Conservation (phyloP, 148 eudicot genomes). For the Nepenthes mirabilis region DNA sequence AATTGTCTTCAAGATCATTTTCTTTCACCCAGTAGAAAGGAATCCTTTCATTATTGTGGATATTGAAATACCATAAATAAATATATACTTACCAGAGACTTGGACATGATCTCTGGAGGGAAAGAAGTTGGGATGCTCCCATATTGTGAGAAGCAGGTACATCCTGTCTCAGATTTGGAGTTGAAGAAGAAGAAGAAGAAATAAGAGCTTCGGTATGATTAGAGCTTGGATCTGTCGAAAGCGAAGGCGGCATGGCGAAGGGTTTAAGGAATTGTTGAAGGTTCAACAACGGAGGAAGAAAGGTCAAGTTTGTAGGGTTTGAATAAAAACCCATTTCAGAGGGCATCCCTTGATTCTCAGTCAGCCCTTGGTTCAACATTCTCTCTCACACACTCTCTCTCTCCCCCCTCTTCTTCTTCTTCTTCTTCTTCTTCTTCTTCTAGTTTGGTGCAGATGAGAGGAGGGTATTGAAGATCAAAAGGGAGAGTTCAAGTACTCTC, state of each 20-base stretch:
- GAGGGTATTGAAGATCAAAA: no score
- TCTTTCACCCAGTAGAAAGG: no score
- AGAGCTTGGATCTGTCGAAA: no score
- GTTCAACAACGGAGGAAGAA: conserved; percentile 14
- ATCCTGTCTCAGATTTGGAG: conserved; percentile 17
- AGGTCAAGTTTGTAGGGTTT: conserved; percentile 22
- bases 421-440: no score
- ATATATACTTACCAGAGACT: conserved; percentile 27
- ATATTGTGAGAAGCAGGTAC: neutral
- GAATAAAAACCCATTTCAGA: conserved; percentile 37
- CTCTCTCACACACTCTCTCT: neutral
- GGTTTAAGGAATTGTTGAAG: conserved; percentile 12
- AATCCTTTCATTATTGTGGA: no score
- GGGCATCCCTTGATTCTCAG: conserved; percentile 31
- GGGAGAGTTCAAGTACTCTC: no score
- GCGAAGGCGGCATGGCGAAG: no score
- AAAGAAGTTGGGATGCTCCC: conserved; percentile 25
- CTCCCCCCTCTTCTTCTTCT: no score
- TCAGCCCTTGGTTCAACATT: conserved; percentile 39
- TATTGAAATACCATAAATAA: neutral
- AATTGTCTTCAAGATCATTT: no score
- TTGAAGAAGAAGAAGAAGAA: no score
- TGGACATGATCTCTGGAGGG: conserved; percentile 31
- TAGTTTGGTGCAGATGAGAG: no score
- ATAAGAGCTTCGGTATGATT: no score